Conservation (phyloP, 129 eudicot genomes). For the Smallanthus sonchifolius region DNA sequence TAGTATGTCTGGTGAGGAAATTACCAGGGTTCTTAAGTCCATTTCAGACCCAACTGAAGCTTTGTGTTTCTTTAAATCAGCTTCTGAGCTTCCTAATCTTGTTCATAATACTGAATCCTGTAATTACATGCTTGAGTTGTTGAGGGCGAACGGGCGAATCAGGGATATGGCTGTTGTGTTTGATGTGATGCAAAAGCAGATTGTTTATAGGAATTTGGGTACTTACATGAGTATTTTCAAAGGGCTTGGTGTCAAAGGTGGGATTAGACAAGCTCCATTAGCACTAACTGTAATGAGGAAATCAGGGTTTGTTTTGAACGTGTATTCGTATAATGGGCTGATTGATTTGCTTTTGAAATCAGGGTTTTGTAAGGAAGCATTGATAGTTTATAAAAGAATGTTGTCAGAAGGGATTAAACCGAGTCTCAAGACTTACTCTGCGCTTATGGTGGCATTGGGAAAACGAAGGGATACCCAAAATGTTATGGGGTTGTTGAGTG, state of each 20-base stretch:
- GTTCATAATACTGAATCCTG: conserved; percentile 76
- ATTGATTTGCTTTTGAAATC: conserved; percentile 78
- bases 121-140: conserved; percentile 79
- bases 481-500: conserved; percentile 59
- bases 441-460: conserved; percentile 93
- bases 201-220: conserved; percentile 64
- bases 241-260: conserved; percentile 69
- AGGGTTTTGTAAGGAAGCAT: conserved; percentile 77
- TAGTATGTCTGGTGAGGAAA: conserved; percentile 41
- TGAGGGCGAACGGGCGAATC: conserved; percentile 45
- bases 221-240: conserved; percentile 69
- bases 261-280: conserved; percentile 62
- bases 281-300: conserved; percentile 60
- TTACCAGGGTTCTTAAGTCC: conserved; percentile 51
- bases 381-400: conserved; percentile 63
- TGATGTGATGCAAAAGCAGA: conserved; percentile 87
- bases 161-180: conserved; percentile 80
- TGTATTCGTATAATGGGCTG: conserved; percentile 82
- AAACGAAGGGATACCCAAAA: conserved; percentile 74
- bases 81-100: conserved; percentile 54
- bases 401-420: conserved; percentile 67
- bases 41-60: conserved; percentile 48
- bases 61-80: conserved; percentile 47
- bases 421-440: conserved; percentile 90
- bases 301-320: conserved; percentile 69